Conservation (phyloP, 352 stramenopile genomes). For the Phytophthora pinifolia region DNA sequence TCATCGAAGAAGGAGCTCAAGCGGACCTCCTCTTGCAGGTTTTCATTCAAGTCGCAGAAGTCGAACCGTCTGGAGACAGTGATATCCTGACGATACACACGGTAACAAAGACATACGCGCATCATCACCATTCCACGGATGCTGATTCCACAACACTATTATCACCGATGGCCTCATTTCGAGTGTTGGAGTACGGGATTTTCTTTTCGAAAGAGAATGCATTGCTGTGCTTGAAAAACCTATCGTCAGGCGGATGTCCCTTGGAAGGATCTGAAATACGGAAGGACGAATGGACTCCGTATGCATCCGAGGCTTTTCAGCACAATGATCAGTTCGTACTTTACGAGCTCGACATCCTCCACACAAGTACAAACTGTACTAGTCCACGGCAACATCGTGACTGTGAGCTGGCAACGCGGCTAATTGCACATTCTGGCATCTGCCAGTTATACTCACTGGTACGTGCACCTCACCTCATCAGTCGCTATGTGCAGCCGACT, state of each 20-base stretch:
- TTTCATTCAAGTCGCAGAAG: constrained; percentile 14
- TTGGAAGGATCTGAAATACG: neutral
- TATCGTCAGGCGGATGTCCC: neutral
- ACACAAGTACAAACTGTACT: neutral
- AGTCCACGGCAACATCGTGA: constrained; percentile 2
- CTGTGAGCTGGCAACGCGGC: constrained; percentile 4
- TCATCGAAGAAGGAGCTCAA: constrained; percentile 11
- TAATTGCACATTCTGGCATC: constrained; percentile 18
- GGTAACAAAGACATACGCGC: constrained; percentile 41
- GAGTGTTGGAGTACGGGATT: constrained; percentile 32
- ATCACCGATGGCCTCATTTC: constrained; percentile 22
- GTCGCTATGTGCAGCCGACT: neutral
- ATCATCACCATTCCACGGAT: constrained; percentile 33
- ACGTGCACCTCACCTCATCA: constrained; percentile 6
- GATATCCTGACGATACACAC: constrained; percentile 7
- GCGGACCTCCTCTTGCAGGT: constrained; percentile 10
- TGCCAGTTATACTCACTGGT: constrained; percentile 34
- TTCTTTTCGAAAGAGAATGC: constrained; percentile 37
- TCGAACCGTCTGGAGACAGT: neutral
- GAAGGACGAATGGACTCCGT: constrained; percentile 31
- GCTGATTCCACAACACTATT: neutral
- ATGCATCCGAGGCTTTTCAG: constrained; percentile 17
- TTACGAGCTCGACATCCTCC: constrained; percentile 25
- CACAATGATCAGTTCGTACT: constrained; percentile 26
- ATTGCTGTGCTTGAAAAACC: constrained; percentile 10